Evolutionary conservation across 2,329 filamentous ascomycete genomes (phyloP).

Genomic region (Colletotrichum gigasporum): DNA sequence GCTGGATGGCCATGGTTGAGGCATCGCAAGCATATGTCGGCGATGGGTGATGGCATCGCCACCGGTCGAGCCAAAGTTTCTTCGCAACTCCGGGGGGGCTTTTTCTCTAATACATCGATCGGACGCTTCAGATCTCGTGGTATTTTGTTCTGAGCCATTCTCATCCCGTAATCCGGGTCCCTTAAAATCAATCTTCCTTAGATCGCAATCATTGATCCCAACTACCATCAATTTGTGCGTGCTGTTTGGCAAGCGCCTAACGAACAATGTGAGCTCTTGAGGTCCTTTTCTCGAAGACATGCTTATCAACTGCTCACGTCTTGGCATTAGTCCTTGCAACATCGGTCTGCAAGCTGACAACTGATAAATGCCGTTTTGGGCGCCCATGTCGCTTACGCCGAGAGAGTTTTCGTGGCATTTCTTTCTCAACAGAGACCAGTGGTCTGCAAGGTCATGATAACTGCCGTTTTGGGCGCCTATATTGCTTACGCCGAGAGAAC

Average conservation of each 20-base stretch:
- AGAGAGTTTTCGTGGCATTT: not conserved
- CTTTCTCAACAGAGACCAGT: not conserved
- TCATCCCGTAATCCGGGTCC: not conserved
- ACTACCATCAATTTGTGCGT: not conserved
- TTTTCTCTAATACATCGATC: not conserved
- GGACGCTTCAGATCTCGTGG: not conserved
- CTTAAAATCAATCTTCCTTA: not conserved
- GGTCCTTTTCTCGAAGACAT: not conserved
- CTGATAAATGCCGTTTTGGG: not conserved
- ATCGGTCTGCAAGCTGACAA: not conserved
- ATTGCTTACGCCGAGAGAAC: slow-evolving; percentile 19
- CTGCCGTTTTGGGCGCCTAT: not conserved
- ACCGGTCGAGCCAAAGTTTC: not conserved
- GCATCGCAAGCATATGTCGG: not conserved
- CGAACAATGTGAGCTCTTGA: not conserved
- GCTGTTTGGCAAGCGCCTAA: not conserved
- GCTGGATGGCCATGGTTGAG: not conserved
- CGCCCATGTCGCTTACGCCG: slow-evolving; percentile 12
- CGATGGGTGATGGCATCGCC: not conserved
- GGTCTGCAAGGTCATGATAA: not conserved
- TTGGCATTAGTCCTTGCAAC: not conserved
- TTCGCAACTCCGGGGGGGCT: not conserved
- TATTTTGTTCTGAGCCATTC: not conserved
- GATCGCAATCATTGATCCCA: not conserved
- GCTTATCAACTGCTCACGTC: not conserved